These are phyloP conservation scores for Crithidia acanthocephali DNA, from an alignment of 208 protist species.

Conservation along the genomic window DNA sequence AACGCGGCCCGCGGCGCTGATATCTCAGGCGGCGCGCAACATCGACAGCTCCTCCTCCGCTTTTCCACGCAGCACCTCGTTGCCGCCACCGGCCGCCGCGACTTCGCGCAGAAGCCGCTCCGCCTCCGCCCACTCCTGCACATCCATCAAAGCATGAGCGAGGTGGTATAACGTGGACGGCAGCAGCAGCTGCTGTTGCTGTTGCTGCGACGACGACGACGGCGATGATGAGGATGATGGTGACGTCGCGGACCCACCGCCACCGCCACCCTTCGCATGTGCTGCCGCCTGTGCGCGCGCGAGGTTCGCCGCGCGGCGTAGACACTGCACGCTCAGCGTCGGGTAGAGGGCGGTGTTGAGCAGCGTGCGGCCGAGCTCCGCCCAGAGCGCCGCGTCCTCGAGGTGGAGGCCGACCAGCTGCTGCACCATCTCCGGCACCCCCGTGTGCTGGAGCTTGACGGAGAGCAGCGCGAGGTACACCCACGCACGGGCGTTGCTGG, in stretches of 20 bases:
- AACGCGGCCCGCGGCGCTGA: background rate
- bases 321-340: constrained; percentile 51
- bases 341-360: constrained; percentile 37
- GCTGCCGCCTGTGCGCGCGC: constrained; percentile 26
- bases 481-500: constrained; percentile 87
- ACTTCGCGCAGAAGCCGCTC: constrained; percentile 52
- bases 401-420: constrained; percentile 67
- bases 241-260: no score
- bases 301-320: constrained; percentile 57
- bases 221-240: background rate
- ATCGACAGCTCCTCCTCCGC: constrained; percentile 75
- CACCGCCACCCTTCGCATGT: background rate
- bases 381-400: constrained; percentile 61
- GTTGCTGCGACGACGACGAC: background rate
- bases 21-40: constrained; percentile 26
- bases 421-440: constrained; percentile 69
- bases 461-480: constrained; percentile 77
- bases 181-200: background rate
- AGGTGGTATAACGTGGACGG: constrained; percentile 66
- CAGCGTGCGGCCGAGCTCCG: constrained; percentile 79
- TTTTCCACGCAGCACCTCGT: constrained; percentile 70
- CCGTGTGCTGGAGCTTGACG: constrained; percentile 42
- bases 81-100: constrained; percentile 29
- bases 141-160: constrained; percentile 55
- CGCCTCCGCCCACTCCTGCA: constrained; percentile 55